These are phyloP conservation scores for Mitragyna speciosa DNA, from an alignment of 257 asterid genomes.

Conservation along the genomic window DNA sequence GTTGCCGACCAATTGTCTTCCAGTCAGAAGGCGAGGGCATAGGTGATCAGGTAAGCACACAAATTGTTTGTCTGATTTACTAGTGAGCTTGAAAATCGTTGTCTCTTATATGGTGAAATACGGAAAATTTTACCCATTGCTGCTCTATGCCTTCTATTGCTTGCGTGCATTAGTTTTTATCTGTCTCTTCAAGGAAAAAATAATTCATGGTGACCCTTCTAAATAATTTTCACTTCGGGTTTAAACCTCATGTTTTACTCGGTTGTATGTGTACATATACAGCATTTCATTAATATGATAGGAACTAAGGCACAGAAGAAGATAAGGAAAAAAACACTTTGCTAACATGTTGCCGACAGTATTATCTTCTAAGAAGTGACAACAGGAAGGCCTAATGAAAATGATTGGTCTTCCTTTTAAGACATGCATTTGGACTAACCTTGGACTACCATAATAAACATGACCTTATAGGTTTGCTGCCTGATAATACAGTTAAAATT, in stretches of 20 bases:
- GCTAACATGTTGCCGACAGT: not conserved
- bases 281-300: not conserved
- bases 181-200: not conserved
- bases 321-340: no score
- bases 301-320: not conserved
- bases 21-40: constrained; percentile 73
- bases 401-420: not conserved
- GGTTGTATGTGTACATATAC: not conserved
- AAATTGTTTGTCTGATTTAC: not conserved
- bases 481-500: not conserved
- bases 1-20: constrained; percentile 87
- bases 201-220: not conserved
- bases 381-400: not conserved
- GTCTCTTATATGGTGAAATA: not conserved
- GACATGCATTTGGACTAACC: not conserved
- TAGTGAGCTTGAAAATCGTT: not conserved
- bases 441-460: not conserved
- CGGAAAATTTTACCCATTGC: not conserved
- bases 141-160: not conserved
- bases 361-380: not conserved
- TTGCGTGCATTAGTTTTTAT: not conserved
- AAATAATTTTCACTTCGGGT: not conserved
- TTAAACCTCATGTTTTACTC: not conserved
- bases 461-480: not conserved
- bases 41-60: constrained; percentile 55